Evolutionary conservation across 306 rosid genomes (phyloP).

Genomic region (Dalbergia cochinchinensis): DNA sequence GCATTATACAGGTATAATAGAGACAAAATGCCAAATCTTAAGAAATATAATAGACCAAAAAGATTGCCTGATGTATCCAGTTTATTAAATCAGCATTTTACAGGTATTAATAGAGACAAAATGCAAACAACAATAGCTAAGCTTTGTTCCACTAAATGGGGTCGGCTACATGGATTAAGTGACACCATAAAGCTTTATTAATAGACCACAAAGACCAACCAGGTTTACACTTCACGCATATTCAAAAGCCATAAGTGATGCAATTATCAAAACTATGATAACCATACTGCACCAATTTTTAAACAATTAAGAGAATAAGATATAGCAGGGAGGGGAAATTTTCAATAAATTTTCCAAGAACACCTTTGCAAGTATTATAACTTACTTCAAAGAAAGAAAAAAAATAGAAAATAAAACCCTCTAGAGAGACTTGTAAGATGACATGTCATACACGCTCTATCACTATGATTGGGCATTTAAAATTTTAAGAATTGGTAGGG

Average conservation of each 20-base stretch:
- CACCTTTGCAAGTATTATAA: background rate
- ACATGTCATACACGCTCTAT: too few relatives aligned
- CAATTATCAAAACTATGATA: too few relatives aligned
- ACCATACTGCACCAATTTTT: too few relatives aligned
- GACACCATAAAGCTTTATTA: background rate
- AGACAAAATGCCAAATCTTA: background rate
- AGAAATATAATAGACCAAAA: background rate
- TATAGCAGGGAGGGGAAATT: background rate
- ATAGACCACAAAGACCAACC: background rate
- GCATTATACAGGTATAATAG: constrained; percentile 22
- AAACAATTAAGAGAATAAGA: background rate
- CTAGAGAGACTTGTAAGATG: too few relatives aligned
- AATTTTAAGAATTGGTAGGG: background rate
- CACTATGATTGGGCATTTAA: too few relatives aligned
- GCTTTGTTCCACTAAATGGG: too few relatives aligned
- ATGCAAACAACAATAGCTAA: too few relatives aligned
- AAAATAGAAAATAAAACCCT: background rate
- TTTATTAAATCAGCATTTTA: too few relatives aligned
- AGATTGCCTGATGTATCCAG: too few relatives aligned
- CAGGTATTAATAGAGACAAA: too few relatives aligned
- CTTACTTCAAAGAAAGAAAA: background rate
- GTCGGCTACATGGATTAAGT: too few relatives aligned
- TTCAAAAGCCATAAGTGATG: too few relatives aligned
- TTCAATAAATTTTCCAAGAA: background rate
- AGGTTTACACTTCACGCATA: background rate